These are phyloP conservation scores for Fraxinus platypoda DNA, from an alignment of 305 asterid species.

Conservation along the genomic window DNA sequence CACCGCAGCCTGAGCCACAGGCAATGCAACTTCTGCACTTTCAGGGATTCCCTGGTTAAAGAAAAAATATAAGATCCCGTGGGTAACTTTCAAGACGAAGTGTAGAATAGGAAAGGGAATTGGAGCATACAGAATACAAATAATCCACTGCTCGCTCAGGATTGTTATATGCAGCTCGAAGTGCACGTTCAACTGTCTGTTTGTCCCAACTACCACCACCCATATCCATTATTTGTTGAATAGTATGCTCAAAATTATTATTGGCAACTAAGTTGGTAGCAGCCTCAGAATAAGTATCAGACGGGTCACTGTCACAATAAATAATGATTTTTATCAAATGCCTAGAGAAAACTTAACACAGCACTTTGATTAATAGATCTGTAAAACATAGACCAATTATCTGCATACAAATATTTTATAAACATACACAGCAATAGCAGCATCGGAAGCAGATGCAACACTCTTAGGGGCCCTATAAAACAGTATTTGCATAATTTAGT, in stretches of 20 bases:
- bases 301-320: constrained; percentile 42
- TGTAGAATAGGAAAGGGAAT: constrained; percentile 10
- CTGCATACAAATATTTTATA: constrained; percentile 16
- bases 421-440: constrained; percentile 45
- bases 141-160: constrained; percentile 96
- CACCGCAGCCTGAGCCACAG: constrained; percentile 44
- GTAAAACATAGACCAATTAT: background rate
- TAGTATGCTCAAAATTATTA: constrained; percentile 61
- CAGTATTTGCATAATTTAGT: constrained; percentile 22
- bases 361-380: background rate
- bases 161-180: constrained; percentile 90
- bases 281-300: constrained; percentile 44
- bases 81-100: constrained; percentile 14
- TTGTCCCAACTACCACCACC: constrained; percentile 96
- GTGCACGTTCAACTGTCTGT: constrained; percentile 75
- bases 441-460: constrained; percentile 45
- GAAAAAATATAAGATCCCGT: constrained; percentile 8
- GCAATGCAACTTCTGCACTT: constrained; percentile 64
- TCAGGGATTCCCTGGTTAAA: constrained; percentile 74
- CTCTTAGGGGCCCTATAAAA: constrained; percentile 47
- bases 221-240: constrained; percentile 83
- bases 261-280: constrained; percentile 62
- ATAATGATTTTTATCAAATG: constrained; percentile 17
- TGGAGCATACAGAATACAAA: constrained; percentile 65
- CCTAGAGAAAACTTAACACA: background rate